Percentiles rank a stretch among this genome's conserved stretches.
phyloP scores from a whole-genome alignment of 768 basidiomycete genomes.

The Brasilioporus rufonigricans region DNA sequence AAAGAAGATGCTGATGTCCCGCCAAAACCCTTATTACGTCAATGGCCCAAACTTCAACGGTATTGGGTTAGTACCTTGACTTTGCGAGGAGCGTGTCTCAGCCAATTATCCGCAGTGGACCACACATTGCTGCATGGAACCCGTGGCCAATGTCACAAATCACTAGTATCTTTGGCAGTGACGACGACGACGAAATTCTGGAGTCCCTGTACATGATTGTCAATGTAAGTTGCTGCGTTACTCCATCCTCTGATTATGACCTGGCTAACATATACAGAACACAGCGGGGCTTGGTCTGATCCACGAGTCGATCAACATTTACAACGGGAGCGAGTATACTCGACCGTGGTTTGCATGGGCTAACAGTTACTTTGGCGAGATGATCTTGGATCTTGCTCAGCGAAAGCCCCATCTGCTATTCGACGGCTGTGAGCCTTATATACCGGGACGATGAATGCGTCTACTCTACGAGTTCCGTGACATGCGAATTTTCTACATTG shows the following conservation, averaged over 20 bases:
- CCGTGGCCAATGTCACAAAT: slow-evolving; percentile 87
- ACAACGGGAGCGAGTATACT: slow-evolving; percentile 55
- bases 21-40: slow-evolving; percentile 67
- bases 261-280: slow-evolving; percentile 42
- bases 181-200: slow-evolving; percentile 68
- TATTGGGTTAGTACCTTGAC: slow-evolving; percentile 51
- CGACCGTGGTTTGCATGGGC: slow-evolving; percentile 83
- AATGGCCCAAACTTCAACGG: slow-evolving; percentile 64
- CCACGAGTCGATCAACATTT: slow-evolving; percentile 71
- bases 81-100: not conserved
- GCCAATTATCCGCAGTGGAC: slow-evolving; percentile 46
- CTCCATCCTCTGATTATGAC: not conserved
- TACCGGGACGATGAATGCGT: slow-evolving; percentile 40
- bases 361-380: slow-evolving; percentile 81
- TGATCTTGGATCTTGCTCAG: slow-evolving; percentile 72
- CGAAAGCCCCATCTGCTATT: slow-evolving; percentile 71
- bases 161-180: slow-evolving; percentile 69
- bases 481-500: not conserved
- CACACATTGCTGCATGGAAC: slow-evolving; percentile 69
- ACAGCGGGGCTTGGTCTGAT: slow-evolving; percentile 74
- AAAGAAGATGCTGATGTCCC: slow-evolving; percentile 57
- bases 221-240: slow-evolving; percentile 47
- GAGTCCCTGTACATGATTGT: slow-evolving; percentile 60
- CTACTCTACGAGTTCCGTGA: not conserved
- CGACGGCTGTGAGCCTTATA: slow-evolving; percentile 52